Conservation (phyloP, 1,284 basidiomycete species). For the Phellopilus nigrolimitatus region DNA sequence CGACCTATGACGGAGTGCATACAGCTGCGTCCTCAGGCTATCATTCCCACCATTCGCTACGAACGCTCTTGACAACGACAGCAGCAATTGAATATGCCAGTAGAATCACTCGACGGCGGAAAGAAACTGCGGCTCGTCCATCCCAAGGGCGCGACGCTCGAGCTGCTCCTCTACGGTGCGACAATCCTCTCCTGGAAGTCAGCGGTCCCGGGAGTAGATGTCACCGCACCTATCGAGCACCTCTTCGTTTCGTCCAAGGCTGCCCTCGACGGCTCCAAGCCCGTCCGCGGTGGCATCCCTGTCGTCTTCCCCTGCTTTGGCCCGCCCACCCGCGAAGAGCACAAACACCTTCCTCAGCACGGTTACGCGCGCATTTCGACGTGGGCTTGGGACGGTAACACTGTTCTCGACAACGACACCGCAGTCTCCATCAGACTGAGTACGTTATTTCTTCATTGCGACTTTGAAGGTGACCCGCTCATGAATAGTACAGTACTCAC, state of each 20-base stretch:
- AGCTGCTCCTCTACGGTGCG: slow-evolving; percentile 77
- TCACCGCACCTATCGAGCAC: slow-evolving; percentile 49
- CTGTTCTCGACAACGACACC: slow-evolving; percentile 64
- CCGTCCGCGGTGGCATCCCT: slow-evolving; percentile 81
- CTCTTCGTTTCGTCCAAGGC: slow-evolving; percentile 78
- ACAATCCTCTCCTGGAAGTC: slow-evolving; percentile 78
- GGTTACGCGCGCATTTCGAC: slow-evolving; percentile 75
- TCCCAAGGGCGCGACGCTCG: slow-evolving; percentile 51
- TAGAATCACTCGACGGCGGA: slow-evolving; percentile 10
- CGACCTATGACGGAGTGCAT: slow-evolving; percentile 8
- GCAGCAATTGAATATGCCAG: slow-evolving; percentile 6
- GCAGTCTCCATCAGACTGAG: slow-evolving; percentile 72
- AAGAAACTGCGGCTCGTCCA: slow-evolving; percentile 19
- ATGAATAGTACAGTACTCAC: slow-evolving; percentile 45
- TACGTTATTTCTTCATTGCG: slow-evolving; percentile 33
- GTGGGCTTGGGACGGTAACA: slow-evolving; percentile 60
- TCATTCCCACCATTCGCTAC: too few species aligned
- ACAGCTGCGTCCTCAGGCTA: too few species aligned
- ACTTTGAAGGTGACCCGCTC: slow-evolving; percentile 4
- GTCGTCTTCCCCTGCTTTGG: slow-evolving; percentile 86
- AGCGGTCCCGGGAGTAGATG: slow-evolving; percentile 32
- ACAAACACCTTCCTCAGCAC: slow-evolving; percentile 72
- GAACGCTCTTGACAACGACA: slow-evolving; percentile 4
- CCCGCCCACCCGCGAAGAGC: slow-evolving; percentile 50
- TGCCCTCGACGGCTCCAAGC: slow-evolving; percentile 65